phyloP scores from a whole-genome alignment of 2,329 filamentous ascomycete species.

The Paracamarosporium sp. region DNA sequence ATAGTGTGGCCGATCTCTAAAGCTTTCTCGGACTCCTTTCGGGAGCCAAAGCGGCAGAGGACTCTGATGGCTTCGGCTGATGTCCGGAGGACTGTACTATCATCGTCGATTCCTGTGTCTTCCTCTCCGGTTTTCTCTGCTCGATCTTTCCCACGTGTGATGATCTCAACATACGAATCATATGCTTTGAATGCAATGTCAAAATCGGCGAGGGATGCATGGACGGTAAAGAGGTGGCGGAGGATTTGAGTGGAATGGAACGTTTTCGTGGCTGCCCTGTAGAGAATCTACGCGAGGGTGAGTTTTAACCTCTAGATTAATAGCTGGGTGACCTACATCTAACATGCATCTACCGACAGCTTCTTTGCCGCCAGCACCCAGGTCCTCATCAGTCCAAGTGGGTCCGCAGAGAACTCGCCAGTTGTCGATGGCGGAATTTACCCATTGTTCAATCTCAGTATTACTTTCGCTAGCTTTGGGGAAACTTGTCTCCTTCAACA shows the following conservation, averaged over 20 bases:
- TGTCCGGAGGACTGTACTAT: conserved; percentile 77
- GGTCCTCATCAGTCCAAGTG: conserved; percentile 79
- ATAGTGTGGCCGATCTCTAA: conserved; percentile 73
- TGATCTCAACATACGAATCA: conserved; percentile 88
- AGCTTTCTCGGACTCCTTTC: conserved; percentile 79
- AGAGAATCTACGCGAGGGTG: conserved; percentile 69
- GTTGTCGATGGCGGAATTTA: conserved; percentile 79
- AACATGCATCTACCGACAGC: conserved; percentile 77
- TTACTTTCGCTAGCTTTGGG: conserved; percentile 83
- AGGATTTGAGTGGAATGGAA: conserved; percentile 94
- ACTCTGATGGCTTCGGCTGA: conserved; percentile 80
- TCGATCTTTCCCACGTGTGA: conserved; percentile 83
- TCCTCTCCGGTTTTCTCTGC: conserved; percentile 75
- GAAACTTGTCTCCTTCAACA: conserved; percentile 82
- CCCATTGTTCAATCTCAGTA: conserved; percentile 80
- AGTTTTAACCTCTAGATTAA: neutral
- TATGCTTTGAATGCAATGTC: conserved; percentile 90
- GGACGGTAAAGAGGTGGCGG: conserved; percentile 84
- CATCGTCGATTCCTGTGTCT: conserved; percentile 77
- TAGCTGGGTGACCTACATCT: conserved; percentile 55
- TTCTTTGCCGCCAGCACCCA: conserved; percentile 81
- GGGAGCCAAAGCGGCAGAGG: conserved; percentile 81
- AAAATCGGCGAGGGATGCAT: conserved; percentile 87
- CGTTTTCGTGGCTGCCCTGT: conserved; percentile 88
- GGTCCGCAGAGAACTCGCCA: conserved; percentile 84